Evolutionary conservation across 352 stramenopile species (phyloP).

Genomic region (Phytophthora sansomeana): DNA sequence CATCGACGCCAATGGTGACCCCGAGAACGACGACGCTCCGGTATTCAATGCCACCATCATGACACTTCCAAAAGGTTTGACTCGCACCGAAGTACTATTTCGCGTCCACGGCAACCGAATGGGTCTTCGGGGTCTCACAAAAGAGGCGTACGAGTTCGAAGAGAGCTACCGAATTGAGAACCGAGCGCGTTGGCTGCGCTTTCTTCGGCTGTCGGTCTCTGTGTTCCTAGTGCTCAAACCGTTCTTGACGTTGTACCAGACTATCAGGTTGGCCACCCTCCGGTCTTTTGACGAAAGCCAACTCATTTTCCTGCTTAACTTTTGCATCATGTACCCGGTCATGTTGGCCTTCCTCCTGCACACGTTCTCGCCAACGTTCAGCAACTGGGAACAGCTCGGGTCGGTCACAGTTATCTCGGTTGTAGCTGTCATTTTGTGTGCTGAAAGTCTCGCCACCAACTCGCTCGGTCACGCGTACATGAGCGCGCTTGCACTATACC

Average conservation of each 20-base stretch:
- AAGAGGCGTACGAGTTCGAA: constrained; percentile 74
- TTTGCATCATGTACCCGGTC: constrained; percentile 80
- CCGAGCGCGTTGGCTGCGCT: constrained; percentile 68
- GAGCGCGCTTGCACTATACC: constrained; percentile 80
- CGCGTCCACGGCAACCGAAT: constrained; percentile 53
- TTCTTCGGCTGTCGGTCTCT: constrained; percentile 72
- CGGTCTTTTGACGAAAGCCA: constrained; percentile 63
- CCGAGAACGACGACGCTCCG: constrained; percentile 28
- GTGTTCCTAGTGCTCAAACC: constrained; percentile 76
- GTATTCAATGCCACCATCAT: constrained; percentile 70
- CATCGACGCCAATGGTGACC: constrained; percentile 47
- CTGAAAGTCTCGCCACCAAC: constrained; percentile 71
- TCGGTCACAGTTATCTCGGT: constrained; percentile 64
- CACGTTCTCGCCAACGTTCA: constrained; percentile 72
- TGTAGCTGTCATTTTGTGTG: constrained; percentile 66
- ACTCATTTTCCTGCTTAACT: constrained; percentile 83
- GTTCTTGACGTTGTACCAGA: constrained; percentile 84
- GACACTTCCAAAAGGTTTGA: constrained; percentile 76
- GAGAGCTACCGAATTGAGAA: constrained; percentile 81
- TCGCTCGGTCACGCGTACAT: constrained; percentile 82
- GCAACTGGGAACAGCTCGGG: constrained; percentile 65
- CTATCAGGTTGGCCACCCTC: constrained; percentile 46
- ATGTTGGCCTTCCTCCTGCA: constrained; percentile 66
- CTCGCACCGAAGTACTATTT: constrained; percentile 71
- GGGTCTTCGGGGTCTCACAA: constrained; percentile 41